Conservation (phyloP, 768 basidiomycete species). For the Sporobolomyces phaffii region DNA sequence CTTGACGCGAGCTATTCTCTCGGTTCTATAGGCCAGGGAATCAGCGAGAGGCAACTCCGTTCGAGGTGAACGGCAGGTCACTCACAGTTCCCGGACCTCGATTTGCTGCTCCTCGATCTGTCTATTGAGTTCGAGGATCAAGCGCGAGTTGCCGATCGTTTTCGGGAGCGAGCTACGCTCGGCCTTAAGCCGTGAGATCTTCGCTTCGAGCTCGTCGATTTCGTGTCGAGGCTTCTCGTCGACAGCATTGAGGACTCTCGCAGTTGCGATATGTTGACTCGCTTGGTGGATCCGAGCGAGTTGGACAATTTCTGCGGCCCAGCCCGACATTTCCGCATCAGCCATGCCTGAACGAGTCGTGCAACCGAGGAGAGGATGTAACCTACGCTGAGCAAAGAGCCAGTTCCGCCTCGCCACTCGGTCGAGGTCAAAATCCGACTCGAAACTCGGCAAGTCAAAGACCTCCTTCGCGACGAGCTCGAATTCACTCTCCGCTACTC, state of each 20-base stretch:
- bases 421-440: not conserved
- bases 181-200: too few relatives aligned
- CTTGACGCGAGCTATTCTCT: not conserved
- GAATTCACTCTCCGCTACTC: not conserved
- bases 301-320: slow-evolving; percentile 4
- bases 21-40: not conserved
- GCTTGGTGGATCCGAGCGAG: not conserved
- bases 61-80: too few relatives aligned
- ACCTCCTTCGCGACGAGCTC: not conserved
- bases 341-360: too few relatives aligned
- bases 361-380: too few relatives aligned
- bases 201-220: not conserved
- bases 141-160: not conserved
- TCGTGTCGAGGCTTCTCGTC: not conserved
- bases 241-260: not conserved
- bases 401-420: not conserved
- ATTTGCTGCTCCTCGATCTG: not conserved
- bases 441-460: not conserved
- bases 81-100: not conserved
- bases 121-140: not conserved
- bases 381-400: not conserved
- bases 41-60: too few relatives aligned
- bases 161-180: too few relatives aligned
- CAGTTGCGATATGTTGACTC: not conserved
- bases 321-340: too few relatives aligned